Conservation (phyloP, 2,329 filamentous ascomycete species). For the Monilinia aucupariae region DNA sequence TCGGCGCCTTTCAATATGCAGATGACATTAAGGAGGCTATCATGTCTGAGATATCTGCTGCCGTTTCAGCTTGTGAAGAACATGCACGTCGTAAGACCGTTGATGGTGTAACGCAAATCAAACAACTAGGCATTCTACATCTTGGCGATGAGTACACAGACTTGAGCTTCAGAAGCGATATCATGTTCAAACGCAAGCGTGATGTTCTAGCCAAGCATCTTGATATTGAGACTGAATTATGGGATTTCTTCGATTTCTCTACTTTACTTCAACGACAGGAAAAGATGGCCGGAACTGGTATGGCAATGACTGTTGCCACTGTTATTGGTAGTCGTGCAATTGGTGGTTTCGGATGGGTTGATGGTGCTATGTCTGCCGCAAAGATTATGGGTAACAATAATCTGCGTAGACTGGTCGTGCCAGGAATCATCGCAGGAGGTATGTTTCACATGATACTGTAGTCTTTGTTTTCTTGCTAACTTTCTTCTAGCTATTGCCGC, state of each 20-base stretch:
- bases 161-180: slow-evolving; percentile 80
- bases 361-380: slow-evolving; percentile 76
- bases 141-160: slow-evolving; percentile 82
- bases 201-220: slow-evolving; percentile 80
- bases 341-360: slow-evolving; percentile 81
- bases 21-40: slow-evolving; percentile 91
- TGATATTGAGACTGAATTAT: slow-evolving; percentile 79
- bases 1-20: slow-evolving; percentile 83
- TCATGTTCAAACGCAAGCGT: slow-evolving; percentile 79
- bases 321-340: slow-evolving; percentile 77
- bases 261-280: slow-evolving; percentile 84
- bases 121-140: slow-evolving; percentile 80
- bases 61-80: slow-evolving; percentile 76
- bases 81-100: slow-evolving; percentile 75
- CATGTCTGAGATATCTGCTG: slow-evolving; percentile 76
- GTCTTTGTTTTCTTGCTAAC: slow-evolving; percentile 33
- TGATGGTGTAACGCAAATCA: slow-evolving; percentile 77
- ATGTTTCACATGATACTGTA: slow-evolving; percentile 40
- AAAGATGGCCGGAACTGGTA: slow-evolving; percentile 87
- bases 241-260: slow-evolving; percentile 87
- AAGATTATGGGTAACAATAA: slow-evolving; percentile 78
- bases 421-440: slow-evolving; percentile 74
- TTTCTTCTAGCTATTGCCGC: slow-evolving; percentile 59
- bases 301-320: slow-evolving; percentile 87
- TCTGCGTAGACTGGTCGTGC: slow-evolving; percentile 71